These are phyloP conservation scores for Diplodia scrobiculata DNA, from an alignment of 2,329 filamentous ascomycete species.

Conservation along the genomic window DNA sequence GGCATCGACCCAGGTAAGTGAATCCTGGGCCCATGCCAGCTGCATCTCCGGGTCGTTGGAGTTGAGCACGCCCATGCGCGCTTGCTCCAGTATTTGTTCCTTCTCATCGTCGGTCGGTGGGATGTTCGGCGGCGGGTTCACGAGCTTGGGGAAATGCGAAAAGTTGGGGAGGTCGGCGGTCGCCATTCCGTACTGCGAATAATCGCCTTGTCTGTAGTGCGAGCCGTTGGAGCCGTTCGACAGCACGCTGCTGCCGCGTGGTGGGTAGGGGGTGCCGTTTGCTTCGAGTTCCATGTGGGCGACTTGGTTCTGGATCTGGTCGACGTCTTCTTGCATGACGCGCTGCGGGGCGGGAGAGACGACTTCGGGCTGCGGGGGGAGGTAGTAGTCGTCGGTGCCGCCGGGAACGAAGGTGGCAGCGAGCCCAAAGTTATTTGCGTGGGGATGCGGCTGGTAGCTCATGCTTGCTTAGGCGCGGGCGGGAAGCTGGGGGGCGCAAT, in stretches of 20 bases:
- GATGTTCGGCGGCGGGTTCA: constrained; percentile 77
- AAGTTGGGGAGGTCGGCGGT: constrained; percentile 69
- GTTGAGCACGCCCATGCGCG: constrained; percentile 78
- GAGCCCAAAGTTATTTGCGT: constrained; percentile 24
- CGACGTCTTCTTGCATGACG: constrained; percentile 85
- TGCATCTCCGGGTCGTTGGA: constrained; percentile 97
- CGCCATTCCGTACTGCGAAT: constrained; percentile 43
- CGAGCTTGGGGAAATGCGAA: constrained; percentile 86
- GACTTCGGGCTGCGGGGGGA: constrained; percentile 62
- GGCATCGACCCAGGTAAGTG: constrained; percentile 84
- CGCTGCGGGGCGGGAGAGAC: constrained; percentile 71
- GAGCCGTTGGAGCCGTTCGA: constrained; percentile 33
- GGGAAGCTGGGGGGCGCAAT: constrained; percentile 22
- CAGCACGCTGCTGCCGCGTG: constrained; percentile 18
- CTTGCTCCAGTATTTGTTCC: constrained; percentile 83
- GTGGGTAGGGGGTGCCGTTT: constrained; percentile 41
- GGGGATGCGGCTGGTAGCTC: constrained; percentile 27
- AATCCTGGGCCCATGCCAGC: constrained; percentile 93
- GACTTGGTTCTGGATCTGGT: constrained; percentile 89
- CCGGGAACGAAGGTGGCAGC: constrained; percentile 68
- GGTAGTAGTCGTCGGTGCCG: constrained; percentile 67
- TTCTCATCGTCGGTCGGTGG: constrained; percentile 93
- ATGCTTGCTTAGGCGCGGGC: constrained; percentile 22
- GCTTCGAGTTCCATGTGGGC: constrained; percentile 86
- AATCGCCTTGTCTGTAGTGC: constrained; percentile 37